A percentile compares a stretch with the other conserved stretches of the same genome.
These are phyloP conservation scores for Paramecium octaurelia DNA, from an alignment of 73 alveolate genomes.

Conservation along the genomic window DNA sequence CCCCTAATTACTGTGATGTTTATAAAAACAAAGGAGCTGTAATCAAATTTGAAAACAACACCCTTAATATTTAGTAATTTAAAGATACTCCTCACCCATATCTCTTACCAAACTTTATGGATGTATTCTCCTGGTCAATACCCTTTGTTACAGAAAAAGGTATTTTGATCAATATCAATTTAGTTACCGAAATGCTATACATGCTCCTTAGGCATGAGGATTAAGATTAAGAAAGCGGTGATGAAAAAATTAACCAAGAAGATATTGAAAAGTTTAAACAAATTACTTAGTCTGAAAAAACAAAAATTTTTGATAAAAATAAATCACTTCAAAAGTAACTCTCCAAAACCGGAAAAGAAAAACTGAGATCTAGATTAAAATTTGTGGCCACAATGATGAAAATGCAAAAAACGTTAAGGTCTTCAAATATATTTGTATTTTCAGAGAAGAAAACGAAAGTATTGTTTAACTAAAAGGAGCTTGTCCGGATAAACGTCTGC, in stretches of 20 bases:
- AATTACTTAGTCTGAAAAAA: background rate
- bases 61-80: conserved; percentile 86
- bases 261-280: conserved; percentile 35
- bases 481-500: conserved; percentile 91
- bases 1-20: conserved; percentile 97
- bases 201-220: conserved; percentile 61
- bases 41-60: conserved; percentile 84
- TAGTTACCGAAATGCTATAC: conserved; percentile 79
- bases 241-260: conserved; percentile 7
- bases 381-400: conserved; percentile 62
- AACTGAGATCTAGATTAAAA: conserved; percentile 30
- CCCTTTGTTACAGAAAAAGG: conserved; percentile 90
- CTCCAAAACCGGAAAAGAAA: background rate
- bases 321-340: background rate
- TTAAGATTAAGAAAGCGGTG: conserved; percentile 41
- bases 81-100: conserved; percentile 93
- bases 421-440: background rate
- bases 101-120: conserved; percentile 85
- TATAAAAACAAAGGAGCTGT: conserved; percentile 94
- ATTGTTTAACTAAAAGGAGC: conserved; percentile 91
- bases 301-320: background rate
- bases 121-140: conserved; percentile 86
- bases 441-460: conserved; percentile 75
- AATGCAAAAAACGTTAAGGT: conserved; percentile 54
- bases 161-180: background rate